Evolutionary conservation across 306 rosid species (phyloP).

Genomic region (Medicago truncatula): DNA sequence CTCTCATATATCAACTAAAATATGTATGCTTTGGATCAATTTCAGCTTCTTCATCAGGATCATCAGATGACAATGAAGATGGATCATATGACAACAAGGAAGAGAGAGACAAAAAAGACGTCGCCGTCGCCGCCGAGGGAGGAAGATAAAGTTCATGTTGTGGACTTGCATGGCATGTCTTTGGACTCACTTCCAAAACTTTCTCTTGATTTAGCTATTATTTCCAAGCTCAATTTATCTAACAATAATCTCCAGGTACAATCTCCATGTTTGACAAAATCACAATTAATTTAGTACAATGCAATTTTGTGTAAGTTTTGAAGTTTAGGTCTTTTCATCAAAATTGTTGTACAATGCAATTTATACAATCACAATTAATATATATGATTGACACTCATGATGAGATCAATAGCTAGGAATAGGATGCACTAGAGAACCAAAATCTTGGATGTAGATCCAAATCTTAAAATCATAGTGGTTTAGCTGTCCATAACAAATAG

Average conservation of each 20-base stretch:
- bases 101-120: conserved; percentile 36
- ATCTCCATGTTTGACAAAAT: background rate
- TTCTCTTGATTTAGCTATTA: conserved; percentile 60
- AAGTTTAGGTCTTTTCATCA: too few relatives aligned
- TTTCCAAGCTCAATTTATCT: conserved; percentile 75
- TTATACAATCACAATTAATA: too few relatives aligned
- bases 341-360: too few relatives aligned
- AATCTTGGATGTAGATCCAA: too few relatives aligned
- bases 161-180: conserved; percentile 78
- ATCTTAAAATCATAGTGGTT: too few relatives aligned
- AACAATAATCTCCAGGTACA: conserved; percentile 84
- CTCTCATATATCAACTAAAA: background rate
- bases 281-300: too few relatives aligned
- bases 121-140: background rate
- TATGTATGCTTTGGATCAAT: conserved; percentile 34
- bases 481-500: too few relatives aligned
- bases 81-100: conserved; percentile 31
- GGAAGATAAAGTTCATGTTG: conserved; percentile 54
- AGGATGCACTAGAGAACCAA: too few relatives aligned
- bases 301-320: too few relatives aligned
- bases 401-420: too few relatives aligned
- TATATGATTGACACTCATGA: too few relatives aligned
- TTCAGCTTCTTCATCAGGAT: conserved; percentile 8
- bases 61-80: conserved; percentile 20
- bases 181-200: conserved; percentile 72